Base-by-base conservation (phyloP, 139 green algal species). In the Chlorella sorokiniana region DNA sequence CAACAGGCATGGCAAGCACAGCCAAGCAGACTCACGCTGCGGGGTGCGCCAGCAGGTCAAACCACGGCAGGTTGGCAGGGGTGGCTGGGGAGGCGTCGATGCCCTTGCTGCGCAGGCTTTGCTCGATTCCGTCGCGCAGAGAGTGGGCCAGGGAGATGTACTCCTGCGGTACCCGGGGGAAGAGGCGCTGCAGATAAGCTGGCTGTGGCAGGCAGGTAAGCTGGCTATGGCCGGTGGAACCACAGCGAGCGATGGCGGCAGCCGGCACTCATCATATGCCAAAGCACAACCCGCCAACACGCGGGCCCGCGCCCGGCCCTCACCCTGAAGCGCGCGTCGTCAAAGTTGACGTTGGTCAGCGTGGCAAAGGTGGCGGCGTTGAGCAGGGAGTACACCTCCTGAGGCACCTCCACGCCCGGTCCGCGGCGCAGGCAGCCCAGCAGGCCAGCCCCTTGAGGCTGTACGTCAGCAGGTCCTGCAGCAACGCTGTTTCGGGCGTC, bases 321-420 rank as follows among this genome's bases (percentile, higher is more conserved):
- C 70, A 71, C 75, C 76, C 65, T 82, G 37, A 93, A 92, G 79
- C 86, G 84, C 0, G 61, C 56, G 11, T 84, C 76, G 44, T 90
- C 85, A 67, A 93, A 93, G 86, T 93, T 95, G 83, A 94, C 82
- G 62, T 95, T 95, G 81, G 91, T 95, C 23, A 95, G 84, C 2
- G 91, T 94, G 52, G 84, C 84, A 83, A 95, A 95, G 45, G 87
- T 89, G 41, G 81, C 82, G 9, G 80, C 69, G 48, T 89, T 81
- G 67, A 91, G 79, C 67, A 94, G 92, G 42, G 79, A 89, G 83
- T 90, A 84, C 5, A 89, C 69, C 27, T 81, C 54, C 6, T 45
- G 23, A 44, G 78, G 78, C 38, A 89, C 80, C 41, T 81, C 29
- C 33, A 84, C 40, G 27, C 83, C 78, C 37, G 78, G 52, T 85